Conservation (phyloP, 148 eudicot genomes). For the Polygonum maritimum region DNA sequence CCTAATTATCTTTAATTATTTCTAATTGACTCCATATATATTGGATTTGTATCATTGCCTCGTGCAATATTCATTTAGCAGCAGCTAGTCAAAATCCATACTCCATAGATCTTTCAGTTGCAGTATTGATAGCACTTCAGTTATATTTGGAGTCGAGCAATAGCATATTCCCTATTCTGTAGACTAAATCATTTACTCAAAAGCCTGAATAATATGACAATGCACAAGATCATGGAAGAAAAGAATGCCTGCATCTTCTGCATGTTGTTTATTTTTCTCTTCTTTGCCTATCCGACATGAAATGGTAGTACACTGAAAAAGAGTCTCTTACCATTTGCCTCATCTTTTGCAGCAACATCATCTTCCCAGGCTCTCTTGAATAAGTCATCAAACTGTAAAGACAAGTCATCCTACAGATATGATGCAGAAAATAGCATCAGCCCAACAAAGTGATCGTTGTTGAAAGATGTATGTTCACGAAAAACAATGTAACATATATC, state of each 20-base stretch:
- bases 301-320: background rate
- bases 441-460: background rate
- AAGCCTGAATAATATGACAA: background rate
- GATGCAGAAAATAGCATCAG: background rate
- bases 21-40: too few relatives aligned
- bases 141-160: background rate
- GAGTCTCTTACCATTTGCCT: slow-evolving; percentile 34
- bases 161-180: background rate
- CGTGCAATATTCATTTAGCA: background rate
- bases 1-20: too few relatives aligned
- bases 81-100: background rate
- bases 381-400: slow-evolving; percentile 84
- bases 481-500: background rate
- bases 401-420: slow-evolving; percentile 51
- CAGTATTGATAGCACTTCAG: background rate
- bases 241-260: background rate
- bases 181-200: background rate
- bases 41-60: background rate
- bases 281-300: background rate
- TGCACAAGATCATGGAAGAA: background rate
- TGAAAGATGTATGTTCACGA: background rate
- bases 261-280: background rate
- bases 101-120: background rate
- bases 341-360: slow-evolving; percentile 37
- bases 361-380: slow-evolving; percentile 96